A percentile compares a stretch with the other conserved stretches of the same genome.
Conservation (phyloP, 2,329 filamentous ascomycete species). For the Keithomyces neogunnii region DNA sequence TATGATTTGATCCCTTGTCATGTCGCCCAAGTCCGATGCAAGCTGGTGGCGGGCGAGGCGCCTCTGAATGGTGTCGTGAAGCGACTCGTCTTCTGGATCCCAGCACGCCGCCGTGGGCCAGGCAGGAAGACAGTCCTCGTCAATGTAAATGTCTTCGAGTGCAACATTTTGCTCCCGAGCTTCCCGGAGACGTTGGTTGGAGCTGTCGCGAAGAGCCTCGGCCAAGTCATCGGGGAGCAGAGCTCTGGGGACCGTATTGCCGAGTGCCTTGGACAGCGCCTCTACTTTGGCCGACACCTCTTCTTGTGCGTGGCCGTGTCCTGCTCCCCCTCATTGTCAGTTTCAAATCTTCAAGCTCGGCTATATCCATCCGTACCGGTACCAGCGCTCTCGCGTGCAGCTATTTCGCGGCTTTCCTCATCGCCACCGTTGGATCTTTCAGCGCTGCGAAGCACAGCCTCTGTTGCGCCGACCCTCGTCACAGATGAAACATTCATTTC, state of each 20-base stretch:
- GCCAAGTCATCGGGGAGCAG: conserved; percentile 15
- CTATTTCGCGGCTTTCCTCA: neutral
- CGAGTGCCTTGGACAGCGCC: conserved; percentile 9
- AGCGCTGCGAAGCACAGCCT: neutral
- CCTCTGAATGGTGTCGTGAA: conserved; percentile 18
- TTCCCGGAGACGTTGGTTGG: conserved; percentile 14
- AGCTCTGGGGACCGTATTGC: conserved; percentile 11
- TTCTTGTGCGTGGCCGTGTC: neutral
- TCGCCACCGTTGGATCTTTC: neutral
- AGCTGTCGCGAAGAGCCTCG: conserved; percentile 12
- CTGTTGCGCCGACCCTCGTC: neutral
- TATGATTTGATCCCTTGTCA: conserved; percentile 15
- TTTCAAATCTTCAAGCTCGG: neutral
- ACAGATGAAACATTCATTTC: no score
- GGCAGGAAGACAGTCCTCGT: conserved; percentile 19
- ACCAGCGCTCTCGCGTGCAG: neutral
- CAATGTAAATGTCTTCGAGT: conserved; percentile 16
- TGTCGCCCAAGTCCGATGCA: conserved; percentile 10
- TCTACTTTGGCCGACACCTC: neutral
- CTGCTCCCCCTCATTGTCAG: neutral
- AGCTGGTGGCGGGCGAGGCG: conserved; percentile 12
- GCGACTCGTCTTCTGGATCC: conserved; percentile 14
- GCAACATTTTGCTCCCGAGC: conserved; percentile 11
- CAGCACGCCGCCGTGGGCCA: conserved; percentile 17
- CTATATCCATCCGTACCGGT: neutral